A percentile compares a stretch with the other conserved stretches of the same genome.
Evolutionary conservation across 306 rosid species (phyloP).

Genomic region (Pterocarpus macrocarpus): DNA sequence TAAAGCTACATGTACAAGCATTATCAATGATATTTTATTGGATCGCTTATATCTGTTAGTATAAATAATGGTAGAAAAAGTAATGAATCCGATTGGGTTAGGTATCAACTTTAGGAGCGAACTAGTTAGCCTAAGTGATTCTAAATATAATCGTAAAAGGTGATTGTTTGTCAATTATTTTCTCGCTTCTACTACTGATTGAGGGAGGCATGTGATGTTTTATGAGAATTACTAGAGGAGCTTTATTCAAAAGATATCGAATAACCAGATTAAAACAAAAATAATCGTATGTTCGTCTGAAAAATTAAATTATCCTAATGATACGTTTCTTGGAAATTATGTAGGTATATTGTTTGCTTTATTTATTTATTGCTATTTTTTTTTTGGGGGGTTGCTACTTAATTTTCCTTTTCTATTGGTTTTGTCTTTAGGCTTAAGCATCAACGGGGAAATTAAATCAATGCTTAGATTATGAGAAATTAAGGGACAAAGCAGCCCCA

Average conservation of each 20-base stretch:
- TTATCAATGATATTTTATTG: background rate
- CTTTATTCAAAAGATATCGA: too few species aligned
- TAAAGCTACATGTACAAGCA: background rate
- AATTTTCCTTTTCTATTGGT: conserved; percentile 27
- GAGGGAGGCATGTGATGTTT: too few species aligned
- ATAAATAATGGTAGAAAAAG: background rate
- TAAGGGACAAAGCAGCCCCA: conserved; percentile 65
- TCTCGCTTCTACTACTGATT: too few species aligned
- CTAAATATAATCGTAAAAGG: too few species aligned
- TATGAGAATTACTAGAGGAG: too few species aligned
- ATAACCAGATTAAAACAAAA: too few species aligned
- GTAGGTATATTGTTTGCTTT: conserved; percentile 1
- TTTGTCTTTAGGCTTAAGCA: background rate
- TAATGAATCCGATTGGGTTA: conserved; percentile 5
- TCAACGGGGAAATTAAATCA: conserved; percentile 30
- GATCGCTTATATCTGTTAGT: too few species aligned
- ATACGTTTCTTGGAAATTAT: background rate
- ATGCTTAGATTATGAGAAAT: conserved; percentile 37
- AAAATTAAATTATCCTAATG: too few species aligned
- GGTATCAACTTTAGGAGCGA: conserved; percentile 1
- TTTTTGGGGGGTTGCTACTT: background rate
- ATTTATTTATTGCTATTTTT: conserved; percentile 12
- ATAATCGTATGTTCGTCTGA: too few species aligned
- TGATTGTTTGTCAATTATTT: too few species aligned
- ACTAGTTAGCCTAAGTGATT: too few species aligned